Percentiles rank a stretch among this genome's conserved stretches.
These are phyloP conservation scores for Cutaneotrichosporon cavernicola DNA, from an alignment of 1,284 basidiomycete species.

Conservation along the genomic window DNA sequence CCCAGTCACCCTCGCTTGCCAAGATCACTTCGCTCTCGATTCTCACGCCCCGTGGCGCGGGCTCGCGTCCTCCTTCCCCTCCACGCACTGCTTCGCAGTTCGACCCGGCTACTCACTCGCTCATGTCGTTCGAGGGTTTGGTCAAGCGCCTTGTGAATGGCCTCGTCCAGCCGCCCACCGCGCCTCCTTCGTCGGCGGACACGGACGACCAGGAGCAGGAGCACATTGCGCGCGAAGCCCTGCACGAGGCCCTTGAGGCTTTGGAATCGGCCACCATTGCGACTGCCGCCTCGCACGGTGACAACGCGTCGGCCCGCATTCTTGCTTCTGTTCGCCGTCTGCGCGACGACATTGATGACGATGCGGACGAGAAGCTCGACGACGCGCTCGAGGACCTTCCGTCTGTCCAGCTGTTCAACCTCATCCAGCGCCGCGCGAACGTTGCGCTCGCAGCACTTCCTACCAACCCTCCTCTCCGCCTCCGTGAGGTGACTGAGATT, in stretches of 20 bases:
- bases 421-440: constrained; percentile 47
- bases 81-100: constrained; percentile 33
- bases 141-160: constrained; percentile 49
- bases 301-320: constrained; percentile 29
- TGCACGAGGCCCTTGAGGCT: constrained; percentile 53
- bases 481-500: constrained; percentile 42
- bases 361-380: constrained; percentile 46
- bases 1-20: constrained; percentile 35
- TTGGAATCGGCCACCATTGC: constrained; percentile 48
- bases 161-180: constrained; percentile 48
- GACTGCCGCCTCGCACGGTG: constrained; percentile 41
- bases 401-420: constrained; percentile 46
- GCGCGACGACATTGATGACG: constrained; percentile 47
- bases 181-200: constrained; percentile 30
- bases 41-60: constrained; percentile 38
- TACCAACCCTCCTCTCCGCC: constrained; percentile 22
- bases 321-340: constrained; percentile 35
- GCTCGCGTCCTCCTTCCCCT: constrained; percentile 49
- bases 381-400: constrained; percentile 54
- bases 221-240: constrained; percentile 52
- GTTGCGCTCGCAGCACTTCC: constrained; percentile 25
- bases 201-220: constrained; percentile 43
- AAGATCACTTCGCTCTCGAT: constrained; percentile 45
- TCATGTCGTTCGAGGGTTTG: constrained; percentile 51
- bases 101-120: constrained; percentile 45